phyloP scores from a whole-genome alignment of 228 moss, liverwort and hornwort genomes.

The Sphagnum fallax region DNA sequence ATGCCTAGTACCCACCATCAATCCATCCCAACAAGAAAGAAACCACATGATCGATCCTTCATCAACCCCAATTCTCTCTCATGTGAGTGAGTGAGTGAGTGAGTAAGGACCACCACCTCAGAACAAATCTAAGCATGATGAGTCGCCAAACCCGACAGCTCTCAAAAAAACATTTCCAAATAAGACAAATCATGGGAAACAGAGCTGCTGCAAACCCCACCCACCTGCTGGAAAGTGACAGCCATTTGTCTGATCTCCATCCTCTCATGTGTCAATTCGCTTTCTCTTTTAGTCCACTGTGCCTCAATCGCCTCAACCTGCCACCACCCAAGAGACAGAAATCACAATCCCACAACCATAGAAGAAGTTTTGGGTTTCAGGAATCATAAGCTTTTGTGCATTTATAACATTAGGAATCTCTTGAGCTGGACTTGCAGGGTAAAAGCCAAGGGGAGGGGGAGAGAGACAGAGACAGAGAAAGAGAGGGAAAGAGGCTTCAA shows the following conservation, averaged over 20 bases:
- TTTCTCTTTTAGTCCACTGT: conserved; percentile 52
- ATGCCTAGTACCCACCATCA: conserved; percentile 23
- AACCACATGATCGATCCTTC: conserved; percentile 8
- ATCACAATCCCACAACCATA: neutral
- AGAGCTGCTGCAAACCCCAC: too few species aligned
- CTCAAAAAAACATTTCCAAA: too few species aligned
- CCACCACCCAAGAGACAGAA: neutral
- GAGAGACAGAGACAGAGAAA: neutral
- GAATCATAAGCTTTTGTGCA: neutral
- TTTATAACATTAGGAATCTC: neutral
- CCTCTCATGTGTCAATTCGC: conserved; percentile 45
- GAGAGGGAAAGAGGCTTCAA: neutral
- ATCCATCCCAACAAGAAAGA: neutral
- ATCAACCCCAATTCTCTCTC: neutral
- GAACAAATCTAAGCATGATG: neutral
- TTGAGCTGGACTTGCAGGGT: neutral
- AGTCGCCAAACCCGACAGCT: too few species aligned
- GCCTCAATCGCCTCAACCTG: conserved; percentile 59
- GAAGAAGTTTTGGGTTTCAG: neutral
- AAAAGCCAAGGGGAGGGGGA: neutral
- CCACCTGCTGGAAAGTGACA: conserved; percentile 57
- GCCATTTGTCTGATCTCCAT: conserved; percentile 54
- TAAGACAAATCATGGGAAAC: too few species aligned
- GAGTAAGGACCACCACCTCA: neutral
- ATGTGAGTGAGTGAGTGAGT: neutral